Conservation (phyloP, 495 filamentous ascomycete species). For the Podospora anserina region DNA sequence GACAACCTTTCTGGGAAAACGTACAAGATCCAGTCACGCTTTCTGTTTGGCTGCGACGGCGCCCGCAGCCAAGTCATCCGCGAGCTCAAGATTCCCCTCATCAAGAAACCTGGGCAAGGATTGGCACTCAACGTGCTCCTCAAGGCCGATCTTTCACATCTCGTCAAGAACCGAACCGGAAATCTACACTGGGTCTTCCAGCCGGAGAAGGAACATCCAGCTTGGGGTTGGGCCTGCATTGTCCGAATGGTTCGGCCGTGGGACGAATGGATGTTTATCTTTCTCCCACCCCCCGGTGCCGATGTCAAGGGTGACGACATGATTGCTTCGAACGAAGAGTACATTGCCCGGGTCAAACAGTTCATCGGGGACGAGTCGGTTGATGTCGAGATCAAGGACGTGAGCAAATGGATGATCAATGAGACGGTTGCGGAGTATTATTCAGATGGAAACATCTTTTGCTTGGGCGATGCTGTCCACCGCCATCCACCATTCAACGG, state of each 20-base stretch:
- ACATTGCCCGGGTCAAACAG: slow-evolving; percentile 41
- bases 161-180: slow-evolving; percentile 47
- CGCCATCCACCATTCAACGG: slow-evolving; percentile 49
- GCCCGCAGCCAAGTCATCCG: slow-evolving; percentile 51
- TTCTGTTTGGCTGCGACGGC: slow-evolving; percentile 58
- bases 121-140: slow-evolving; percentile 54
- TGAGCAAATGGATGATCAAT: slow-evolving; percentile 44
- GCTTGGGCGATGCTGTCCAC: slow-evolving; percentile 49
- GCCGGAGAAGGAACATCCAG: slow-evolving; percentile 35
- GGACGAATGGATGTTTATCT: slow-evolving; percentile 48
- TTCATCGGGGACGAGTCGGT: slow-evolving; percentile 52
- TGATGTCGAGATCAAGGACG: slow-evolving; percentile 34
- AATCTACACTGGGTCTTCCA: slow-evolving; percentile 55
- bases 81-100: slow-evolving; percentile 47
- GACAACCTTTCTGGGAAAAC: slow-evolving; percentile 42
- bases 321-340: slow-evolving; percentile 33
- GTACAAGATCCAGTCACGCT: slow-evolving; percentile 51
- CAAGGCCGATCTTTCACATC: slow-evolving; percentile 51
- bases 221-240: slow-evolving; percentile 36
- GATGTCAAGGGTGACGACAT: slow-evolving; percentile 34
- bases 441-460: slow-evolving; percentile 42
- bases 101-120: slow-evolving; percentile 52
- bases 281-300: slow-evolving; percentile 33
- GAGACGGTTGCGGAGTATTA: slow-evolving; percentile 44
- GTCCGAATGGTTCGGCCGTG: slow-evolving; percentile 46